phyloP scores from a whole-genome alignment of 805 yeast species.

The Kluyveromyces lactis region DNA sequence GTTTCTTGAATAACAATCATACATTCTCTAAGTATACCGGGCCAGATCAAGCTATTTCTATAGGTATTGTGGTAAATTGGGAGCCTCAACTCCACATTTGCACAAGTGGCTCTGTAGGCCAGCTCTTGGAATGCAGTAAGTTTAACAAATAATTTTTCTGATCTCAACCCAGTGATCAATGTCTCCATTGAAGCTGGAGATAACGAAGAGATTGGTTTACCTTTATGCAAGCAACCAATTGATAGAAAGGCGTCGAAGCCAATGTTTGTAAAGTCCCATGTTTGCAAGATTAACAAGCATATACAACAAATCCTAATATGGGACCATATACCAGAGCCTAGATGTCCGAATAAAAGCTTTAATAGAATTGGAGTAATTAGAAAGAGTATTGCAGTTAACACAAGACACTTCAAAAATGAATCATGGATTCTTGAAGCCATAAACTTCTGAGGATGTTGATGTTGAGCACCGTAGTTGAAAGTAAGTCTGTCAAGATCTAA shows the following conservation, averaged over 20 bases:
- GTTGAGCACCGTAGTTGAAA: slow-evolving; percentile 34
- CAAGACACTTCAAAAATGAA: slow-evolving; percentile 29
- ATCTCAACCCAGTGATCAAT: slow-evolving; percentile 53
- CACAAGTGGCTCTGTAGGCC: slow-evolving; percentile 50
- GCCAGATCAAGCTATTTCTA: slow-evolving; percentile 45
- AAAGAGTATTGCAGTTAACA: slow-evolving; percentile 27
- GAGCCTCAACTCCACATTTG: slow-evolving; percentile 39
- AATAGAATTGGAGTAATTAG: slow-evolving; percentile 31
- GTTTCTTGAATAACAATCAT: slow-evolving; percentile 43
- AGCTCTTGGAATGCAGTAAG: slow-evolving; percentile 71
- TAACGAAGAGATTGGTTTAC: slow-evolving; percentile 46
- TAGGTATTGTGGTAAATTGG: slow-evolving; percentile 46
- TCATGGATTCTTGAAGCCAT: slow-evolving; percentile 22
- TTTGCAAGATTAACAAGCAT: slow-evolving; percentile 30
- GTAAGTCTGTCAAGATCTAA: slow-evolving; percentile 48
- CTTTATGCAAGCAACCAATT: slow-evolving; percentile 64
- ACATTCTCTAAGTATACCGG: slow-evolving; percentile 52
- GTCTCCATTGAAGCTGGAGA: slow-evolving; percentile 57
- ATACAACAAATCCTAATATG: slow-evolving; percentile 26
- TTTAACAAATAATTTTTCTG: slow-evolving; percentile 40
- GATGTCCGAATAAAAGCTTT: slow-evolving; percentile 33
- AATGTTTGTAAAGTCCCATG: slow-evolving; percentile 51
- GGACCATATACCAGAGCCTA: slow-evolving; percentile 25
- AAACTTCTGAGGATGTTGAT: slow-evolving; percentile 31
- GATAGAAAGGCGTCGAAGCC: slow-evolving; percentile 58